Evolutionary conservation across 1,284 basidiomycete genomes (phyloP).

Genomic region (Paramarasmius palmivorus): DNA sequence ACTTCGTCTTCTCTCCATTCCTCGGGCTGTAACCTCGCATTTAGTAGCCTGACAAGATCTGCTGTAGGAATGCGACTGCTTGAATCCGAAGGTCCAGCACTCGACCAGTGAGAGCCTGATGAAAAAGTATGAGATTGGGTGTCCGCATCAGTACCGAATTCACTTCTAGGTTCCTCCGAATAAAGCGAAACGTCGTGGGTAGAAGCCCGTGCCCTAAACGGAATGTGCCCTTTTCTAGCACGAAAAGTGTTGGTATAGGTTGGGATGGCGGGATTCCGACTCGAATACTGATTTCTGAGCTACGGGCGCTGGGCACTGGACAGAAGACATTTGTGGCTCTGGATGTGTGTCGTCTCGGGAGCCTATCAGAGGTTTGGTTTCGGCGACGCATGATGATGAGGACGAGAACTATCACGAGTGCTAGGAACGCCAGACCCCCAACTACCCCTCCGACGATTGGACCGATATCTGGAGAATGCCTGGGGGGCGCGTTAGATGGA

Average conservation of each 20-base stretch:
- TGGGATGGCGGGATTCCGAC: no score
- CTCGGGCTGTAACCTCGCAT: background rate
- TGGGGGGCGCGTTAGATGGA: background rate
- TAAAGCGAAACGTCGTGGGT: no score
- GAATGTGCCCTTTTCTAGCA: no score
- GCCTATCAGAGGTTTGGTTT: background rate
- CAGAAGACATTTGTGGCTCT: no score
- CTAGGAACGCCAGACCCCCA: slow-evolving; percentile 1
- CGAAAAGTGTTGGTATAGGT: no score
- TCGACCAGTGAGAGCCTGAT: background rate
- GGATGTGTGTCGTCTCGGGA: background rate
- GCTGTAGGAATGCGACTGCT: background rate
- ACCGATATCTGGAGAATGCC: background rate
- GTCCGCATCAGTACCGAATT: background rate
- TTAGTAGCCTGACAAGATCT: background rate
- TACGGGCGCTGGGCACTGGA: no score
- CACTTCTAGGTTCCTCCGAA: background rate
- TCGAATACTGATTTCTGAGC: no score
- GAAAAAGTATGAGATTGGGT: background rate
- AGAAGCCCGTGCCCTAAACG: no score
- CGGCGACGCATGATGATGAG: background rate
- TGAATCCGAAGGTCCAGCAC: background rate
- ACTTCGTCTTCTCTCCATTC: background rate
- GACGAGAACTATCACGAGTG: background rate
- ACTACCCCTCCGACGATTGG: slow-evolving; percentile 2